Evolutionary conservation across 129 eudicot genomes (phyloP).

Genomic region (Scalesia atractyloides): DNA sequence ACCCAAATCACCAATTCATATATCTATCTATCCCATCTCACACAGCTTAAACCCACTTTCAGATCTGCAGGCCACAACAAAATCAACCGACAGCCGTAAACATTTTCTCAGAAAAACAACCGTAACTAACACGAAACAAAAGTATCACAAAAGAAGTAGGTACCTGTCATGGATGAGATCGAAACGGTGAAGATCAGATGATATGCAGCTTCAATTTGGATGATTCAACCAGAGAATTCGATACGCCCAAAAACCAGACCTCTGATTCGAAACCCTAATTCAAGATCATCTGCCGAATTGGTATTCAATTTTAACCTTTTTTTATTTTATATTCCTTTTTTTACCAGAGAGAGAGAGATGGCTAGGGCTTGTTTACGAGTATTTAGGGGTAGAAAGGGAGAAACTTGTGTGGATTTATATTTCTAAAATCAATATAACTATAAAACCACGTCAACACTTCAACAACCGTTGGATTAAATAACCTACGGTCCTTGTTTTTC

Average conservation of each 20-base stretch:
- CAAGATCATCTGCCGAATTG: conserved; percentile 38
- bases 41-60: conserved; percentile 43
- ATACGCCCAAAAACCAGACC: conserved; percentile 27
- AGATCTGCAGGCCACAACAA: conserved; percentile 71
- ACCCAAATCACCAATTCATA: conserved; percentile 45
- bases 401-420: neutral
- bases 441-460: neutral
- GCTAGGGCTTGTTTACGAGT: conserved; percentile 37
- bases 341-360: conserved; percentile 29
- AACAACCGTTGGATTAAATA: neutral
- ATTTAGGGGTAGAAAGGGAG: conserved; percentile 4
- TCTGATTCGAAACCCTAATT: conserved; percentile 71
- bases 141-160: conserved; percentile 11
- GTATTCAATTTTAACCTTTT: conserved; percentile 25
- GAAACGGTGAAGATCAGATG: conserved; percentile 38
- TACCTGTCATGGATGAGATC: conserved; percentile 45
- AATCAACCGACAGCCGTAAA: conserved; percentile 18
- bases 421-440: neutral
- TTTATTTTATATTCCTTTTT: neutral
- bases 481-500: neutral
- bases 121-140: neutral
- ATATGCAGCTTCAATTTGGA: conserved; percentile 19
- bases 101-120: conserved; percentile 1
- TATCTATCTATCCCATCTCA: conserved; percentile 43
- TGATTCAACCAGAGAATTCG: conserved; percentile 23